A percentile compares a stretch with the other conserved stretches of the same genome.
Evolutionary conservation across 1,139 yeast species (phyloP).

Genomic region (Lodderomyces theae): DNA sequence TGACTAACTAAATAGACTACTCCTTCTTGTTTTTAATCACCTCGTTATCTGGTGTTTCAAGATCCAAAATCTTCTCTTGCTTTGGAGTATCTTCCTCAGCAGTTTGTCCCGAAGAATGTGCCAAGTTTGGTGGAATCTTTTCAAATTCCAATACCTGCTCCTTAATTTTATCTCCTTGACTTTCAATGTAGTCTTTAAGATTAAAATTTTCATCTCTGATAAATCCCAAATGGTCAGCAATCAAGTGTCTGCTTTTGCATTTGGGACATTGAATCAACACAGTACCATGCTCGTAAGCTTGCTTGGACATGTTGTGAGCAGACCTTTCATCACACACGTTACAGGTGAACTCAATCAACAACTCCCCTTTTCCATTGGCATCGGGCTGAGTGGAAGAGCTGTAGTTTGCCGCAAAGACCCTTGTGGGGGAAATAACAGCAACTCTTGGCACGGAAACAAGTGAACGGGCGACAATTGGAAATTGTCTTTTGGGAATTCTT

Average conservation of each 20-base stretch:
- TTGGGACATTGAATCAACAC: constrained; percentile 91
- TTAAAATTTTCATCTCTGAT: constrained; percentile 74
- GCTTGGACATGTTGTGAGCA: constrained; percentile 84
- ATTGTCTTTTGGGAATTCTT: constrained; percentile 2
- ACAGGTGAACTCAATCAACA: constrained; percentile 91
- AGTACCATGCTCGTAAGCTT: constrained; percentile 84
- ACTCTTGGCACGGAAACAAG: neutral
- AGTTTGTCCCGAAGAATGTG: constrained; percentile 49
- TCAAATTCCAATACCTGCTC: constrained; percentile 67
- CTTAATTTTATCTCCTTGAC: constrained; percentile 72
- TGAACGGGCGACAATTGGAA: neutral
- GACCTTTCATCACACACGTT: constrained; percentile 83
- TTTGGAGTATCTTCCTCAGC: constrained; percentile 55
- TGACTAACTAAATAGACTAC: neutral
- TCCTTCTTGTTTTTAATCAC: constrained; percentile 6
- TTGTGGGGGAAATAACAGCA: constrained; percentile 1
- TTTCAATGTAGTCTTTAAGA: constrained; percentile 73
- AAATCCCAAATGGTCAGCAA: constrained; percentile 87
- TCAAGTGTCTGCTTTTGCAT: constrained; percentile 82
- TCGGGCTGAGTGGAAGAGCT: constrained; percentile 2
- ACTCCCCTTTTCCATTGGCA: constrained; percentile 15
- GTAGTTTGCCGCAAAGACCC: constrained; percentile 1
- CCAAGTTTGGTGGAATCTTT: constrained; percentile 67
- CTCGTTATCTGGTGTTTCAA: constrained; percentile 15
- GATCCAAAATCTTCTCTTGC: constrained; percentile 15